phyloP scores from a whole-genome alignment of 2,329 filamentous ascomycete species.

The Teratosphaeria epicoccoides region DNA sequence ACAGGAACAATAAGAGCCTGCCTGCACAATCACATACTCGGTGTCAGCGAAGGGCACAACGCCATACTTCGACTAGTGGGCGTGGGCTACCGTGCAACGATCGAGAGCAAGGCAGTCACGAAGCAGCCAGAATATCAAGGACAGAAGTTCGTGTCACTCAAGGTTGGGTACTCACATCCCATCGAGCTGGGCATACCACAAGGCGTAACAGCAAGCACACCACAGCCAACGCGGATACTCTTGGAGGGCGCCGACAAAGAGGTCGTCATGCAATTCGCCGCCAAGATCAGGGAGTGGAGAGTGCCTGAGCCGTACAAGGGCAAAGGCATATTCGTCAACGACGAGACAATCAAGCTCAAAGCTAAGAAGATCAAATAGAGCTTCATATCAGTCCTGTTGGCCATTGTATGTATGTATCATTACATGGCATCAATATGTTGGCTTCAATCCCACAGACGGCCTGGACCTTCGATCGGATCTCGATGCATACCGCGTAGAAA shows the following conservation, averaged over 20 bases:
- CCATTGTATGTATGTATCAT: neutral
- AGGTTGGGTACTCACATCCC: slow-evolving; percentile 93
- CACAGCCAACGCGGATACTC: slow-evolving; percentile 82
- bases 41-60: slow-evolving; percentile 92
- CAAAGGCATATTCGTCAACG: slow-evolving; percentile 97
- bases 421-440: neutral
- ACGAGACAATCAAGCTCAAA: slow-evolving; percentile 96
- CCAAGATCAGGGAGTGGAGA: slow-evolving; percentile 77
- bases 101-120: slow-evolving; percentile 66
- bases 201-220: slow-evolving; percentile 76
- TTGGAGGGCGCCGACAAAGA: slow-evolving; percentile 82
- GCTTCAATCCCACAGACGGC: neutral
- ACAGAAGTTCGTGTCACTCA: slow-evolving; percentile 82
- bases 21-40: slow-evolving; percentile 79
- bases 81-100: slow-evolving; percentile 83
- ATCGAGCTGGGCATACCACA: slow-evolving; percentile 77
- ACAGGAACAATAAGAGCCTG: slow-evolving; percentile 82
- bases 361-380: slow-evolving; percentile 58
- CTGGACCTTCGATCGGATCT: neutral
- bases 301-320: slow-evolving; percentile 96
- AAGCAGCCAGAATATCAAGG: slow-evolving; percentile 58
- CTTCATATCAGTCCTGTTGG: neutral
- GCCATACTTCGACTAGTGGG: slow-evolving; percentile 87
- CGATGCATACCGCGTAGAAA: no score
- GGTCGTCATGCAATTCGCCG: slow-evolving; percentile 82